Base-by-base conservation (phyloP, 2,329 filamentous ascomycete genomes). In the Colletotrichum spinosum region DNA sequence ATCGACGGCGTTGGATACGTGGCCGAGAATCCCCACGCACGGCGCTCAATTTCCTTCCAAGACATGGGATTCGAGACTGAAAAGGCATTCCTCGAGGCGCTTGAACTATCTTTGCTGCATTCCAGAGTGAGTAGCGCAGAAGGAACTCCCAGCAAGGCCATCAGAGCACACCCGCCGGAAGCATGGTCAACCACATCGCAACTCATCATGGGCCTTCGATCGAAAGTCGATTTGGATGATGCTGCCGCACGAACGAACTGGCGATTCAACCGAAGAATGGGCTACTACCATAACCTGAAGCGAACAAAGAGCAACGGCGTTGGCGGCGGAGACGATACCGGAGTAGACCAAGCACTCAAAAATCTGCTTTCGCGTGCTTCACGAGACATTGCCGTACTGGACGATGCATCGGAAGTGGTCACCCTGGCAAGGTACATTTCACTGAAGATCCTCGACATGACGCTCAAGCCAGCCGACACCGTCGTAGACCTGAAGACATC, bases 161-260 rank as follows among this genome's bases (percentile, higher is more conserved):
- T 17, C 11, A 44, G 3, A 6, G 11, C 51, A 15, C 5, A 44
- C 37, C 38, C 38, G 7, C 51, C 51, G 4, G 2, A 2, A n/a
- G 10, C 51, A 33, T 54, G 51, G 51, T 7, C 38, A 3, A 42
- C 12, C 17, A n/a, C 3, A 10, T 15, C 38, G 4, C 51, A 54
- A n/a, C 25, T 54, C 38, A 11, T 54, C 37, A 44, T 54, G 51
- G 51, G 51, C 38, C 38, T 54, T 3, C 51, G 51, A 7, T 54
- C 51, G 9, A 44, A 15, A 5, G 10, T 7, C 15, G n/a, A n/a
- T 8, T 6, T 54, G 38, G 10, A 54, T 12, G 51, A 44, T 17
- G 13, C 7, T 12, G 1, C 38, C 8, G 38, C 51, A 12, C 51
- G 15, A 15, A 54, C 51, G 4, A 54, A 54, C 38, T 54, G 51